Base-by-base conservation (phyloP, 345 rosid genomes). In the Xanthoceras sorbifolium region DNA sequence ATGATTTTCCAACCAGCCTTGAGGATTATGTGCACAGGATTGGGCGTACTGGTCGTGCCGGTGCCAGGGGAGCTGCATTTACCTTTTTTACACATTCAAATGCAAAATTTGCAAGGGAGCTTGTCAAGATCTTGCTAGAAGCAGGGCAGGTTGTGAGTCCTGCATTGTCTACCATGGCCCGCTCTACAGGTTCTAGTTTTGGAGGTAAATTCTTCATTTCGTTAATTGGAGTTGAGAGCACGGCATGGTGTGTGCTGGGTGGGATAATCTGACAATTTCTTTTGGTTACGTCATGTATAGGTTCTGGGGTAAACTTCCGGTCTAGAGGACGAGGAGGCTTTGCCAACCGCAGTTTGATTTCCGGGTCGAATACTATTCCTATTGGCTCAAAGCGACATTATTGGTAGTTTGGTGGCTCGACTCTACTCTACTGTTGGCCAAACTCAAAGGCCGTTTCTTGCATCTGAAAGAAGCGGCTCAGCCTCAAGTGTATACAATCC, bases 31-130 rank as follows among this genome's bases (percentile, higher is more conserved):
- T 96, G 67, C 99, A 96, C 81, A 91, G 99, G 87, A 96, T 96
- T 66, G 99, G 99, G 28, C 82, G 99, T 76, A 96, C 99, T 2
- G 99, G 99, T 63, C 97, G 99, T 29, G 99, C 99, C 48, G 99
- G 99, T 50, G 99, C 99, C 4, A 93, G 79, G 78, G 99, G 98
- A 79, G 93, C 90, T 74, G 98, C 99, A 28, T 87, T 83, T 71
- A 88, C 97, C 70, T 92, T 93, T 82, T 91, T 96, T 38, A 93
- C 99, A 1, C 89, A 87, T 85, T 88, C 90, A 67, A 96, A 92
- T 77, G 96, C 86, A 11, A 96, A 89, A 87, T 92, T 83, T 85
- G 97, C 97, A 0, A 87, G 93, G 84, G 92, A 93, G 62, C 97
- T 96, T 23, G 81, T 92, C 46, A 96, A 96, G 88, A 90, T 96